Base-by-base conservation (phyloP, 2,329 filamentous ascomycete genomes). In the Sphaerulina vaccinii region DNA sequence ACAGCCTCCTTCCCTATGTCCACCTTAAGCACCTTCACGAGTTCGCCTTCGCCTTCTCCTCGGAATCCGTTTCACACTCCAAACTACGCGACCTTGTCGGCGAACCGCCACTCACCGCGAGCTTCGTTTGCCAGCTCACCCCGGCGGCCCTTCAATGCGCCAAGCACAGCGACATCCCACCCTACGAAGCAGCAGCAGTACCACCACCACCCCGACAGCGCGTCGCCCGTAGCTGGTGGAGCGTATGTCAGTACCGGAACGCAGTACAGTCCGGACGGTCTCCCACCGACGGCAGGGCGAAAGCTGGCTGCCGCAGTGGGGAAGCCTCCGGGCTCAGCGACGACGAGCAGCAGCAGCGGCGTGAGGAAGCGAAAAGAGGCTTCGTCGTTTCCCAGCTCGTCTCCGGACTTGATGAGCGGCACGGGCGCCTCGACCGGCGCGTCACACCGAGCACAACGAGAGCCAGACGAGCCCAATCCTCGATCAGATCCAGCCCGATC, bases 221-320 rank as follows among this genome's bases (percentile, higher is more conserved):
- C 35, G 29, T 45, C 44, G 33, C 32, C 22, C 24, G 32, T 19
- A 27, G 51, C 49, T 39, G 51, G 47, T 37, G 54, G 44, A 15
- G 40, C 54, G 45, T 66, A 65, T 67, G 71, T 72, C 51, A 76
- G 81, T 71, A 72, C 71, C 27, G 73, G 70, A 52, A 81, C 79
- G 29, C 79, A 82, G 65, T 82, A 80, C 65, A 78, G 77, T 37
- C 78, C 77, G 38, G 71, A 75, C 51, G 72, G 70, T 52, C 71
- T 65, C 48, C 71, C 77, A 58, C 71, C 75, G 54, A 75, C 76
- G 47, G 70, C 65, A 43, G 56, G 52, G 40, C 55, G 38, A 52
- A 57, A 57, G 40, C 48, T 62, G 47, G 52, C 60, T 49, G 51
- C 54, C 41, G 51, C 45, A 35, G 58, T 47, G 47, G 51, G 52